Conservation (phyloP, 129 eudicot genomes). For the Mikania micrantha region DNA sequence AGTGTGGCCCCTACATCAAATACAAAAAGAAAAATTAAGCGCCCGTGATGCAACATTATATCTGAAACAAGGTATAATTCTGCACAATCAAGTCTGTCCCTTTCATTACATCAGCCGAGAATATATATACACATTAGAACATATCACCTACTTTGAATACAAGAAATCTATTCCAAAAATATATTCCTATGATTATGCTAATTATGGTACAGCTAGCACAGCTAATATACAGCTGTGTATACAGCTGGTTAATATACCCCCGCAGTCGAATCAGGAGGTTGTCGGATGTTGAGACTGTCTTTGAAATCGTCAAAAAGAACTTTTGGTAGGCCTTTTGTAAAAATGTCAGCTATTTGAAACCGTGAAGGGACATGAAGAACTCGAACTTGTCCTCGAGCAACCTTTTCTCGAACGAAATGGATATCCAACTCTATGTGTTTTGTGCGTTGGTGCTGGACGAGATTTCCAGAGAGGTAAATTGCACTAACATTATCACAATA, state of each 20-base stretch:
- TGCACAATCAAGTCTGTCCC: too few species aligned
- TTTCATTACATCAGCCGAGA: too few species aligned
- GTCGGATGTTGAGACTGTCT: background rate
- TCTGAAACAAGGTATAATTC: too few species aligned
- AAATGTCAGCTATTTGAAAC: background rate
- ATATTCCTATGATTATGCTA: too few species aligned
- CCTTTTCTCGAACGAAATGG: background rate
- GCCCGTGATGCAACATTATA: background rate
- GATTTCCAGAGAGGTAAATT: background rate
- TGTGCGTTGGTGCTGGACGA: background rate
- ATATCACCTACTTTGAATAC: too few species aligned
- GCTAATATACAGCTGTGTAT: too few species aligned
- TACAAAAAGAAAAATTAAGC: background rate
- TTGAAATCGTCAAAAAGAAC: background rate
- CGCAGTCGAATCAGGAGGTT: too few species aligned
- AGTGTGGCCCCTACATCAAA: slow-evolving; percentile 45
- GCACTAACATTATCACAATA: background rate
- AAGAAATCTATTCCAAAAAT: too few species aligned
- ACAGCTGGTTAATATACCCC: background rate
- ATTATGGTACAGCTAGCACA: too few species aligned
- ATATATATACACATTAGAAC: too few species aligned
- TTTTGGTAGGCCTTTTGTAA: background rate
- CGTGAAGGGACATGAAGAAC: background rate
- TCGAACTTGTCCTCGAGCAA: background rate
- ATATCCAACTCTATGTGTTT: background rate